Evolutionary conservation across 2,329 filamentous ascomycete genomes (phyloP).

Genomic region (Graphium sp.): DNA sequence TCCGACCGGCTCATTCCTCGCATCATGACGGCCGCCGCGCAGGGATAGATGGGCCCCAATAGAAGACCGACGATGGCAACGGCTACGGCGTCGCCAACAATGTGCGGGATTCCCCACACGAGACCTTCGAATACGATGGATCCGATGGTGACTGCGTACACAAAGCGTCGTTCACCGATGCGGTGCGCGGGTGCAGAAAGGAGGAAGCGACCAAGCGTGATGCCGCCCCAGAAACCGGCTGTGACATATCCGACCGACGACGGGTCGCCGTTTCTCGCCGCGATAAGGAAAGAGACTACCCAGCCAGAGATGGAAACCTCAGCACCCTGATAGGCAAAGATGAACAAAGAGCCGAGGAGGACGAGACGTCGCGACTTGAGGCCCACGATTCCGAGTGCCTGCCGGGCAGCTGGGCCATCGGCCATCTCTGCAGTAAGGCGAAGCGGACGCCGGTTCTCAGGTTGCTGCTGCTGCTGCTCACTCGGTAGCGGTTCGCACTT

Average conservation of each 20-base stretch:
- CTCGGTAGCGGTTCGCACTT: too few relatives aligned
- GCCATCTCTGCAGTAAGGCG: too few relatives aligned
- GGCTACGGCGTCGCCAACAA: conserved; percentile 36
- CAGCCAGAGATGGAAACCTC: conserved; percentile 67
- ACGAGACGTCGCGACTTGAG: conserved; percentile 24
- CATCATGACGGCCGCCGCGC: conserved; percentile 47
- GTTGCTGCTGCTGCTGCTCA: too few relatives aligned
- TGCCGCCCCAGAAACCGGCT: conserved; percentile 54
- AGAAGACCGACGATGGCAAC: conserved; percentile 52
- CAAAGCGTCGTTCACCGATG: conserved; percentile 54
- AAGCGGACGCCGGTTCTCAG: too few relatives aligned
- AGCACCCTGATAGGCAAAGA: conserved; percentile 63
- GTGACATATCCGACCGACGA: conserved; percentile 65
- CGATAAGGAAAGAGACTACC: conserved; percentile 75
- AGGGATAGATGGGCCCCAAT: conserved; percentile 67
- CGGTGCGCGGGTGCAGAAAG: conserved; percentile 49
- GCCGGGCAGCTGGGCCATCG: conserved; percentile 10
- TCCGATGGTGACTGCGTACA: conserved; percentile 43
- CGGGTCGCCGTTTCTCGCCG: conserved; percentile 51
- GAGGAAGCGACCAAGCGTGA: conserved; percentile 59
- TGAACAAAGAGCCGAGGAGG: conserved; percentile 54
- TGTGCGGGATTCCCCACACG: conserved; percentile 61
- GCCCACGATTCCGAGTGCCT: conserved; percentile 18
- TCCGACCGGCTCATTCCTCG: conserved; percentile 39
- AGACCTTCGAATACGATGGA: conserved; percentile 55